A percentile compares a stretch with the other conserved stretches of the same genome.
These are phyloP conservation scores for Poa annua DNA, from an alignment of 176 grass and related monocot species.

Conservation along the genomic window DNA sequence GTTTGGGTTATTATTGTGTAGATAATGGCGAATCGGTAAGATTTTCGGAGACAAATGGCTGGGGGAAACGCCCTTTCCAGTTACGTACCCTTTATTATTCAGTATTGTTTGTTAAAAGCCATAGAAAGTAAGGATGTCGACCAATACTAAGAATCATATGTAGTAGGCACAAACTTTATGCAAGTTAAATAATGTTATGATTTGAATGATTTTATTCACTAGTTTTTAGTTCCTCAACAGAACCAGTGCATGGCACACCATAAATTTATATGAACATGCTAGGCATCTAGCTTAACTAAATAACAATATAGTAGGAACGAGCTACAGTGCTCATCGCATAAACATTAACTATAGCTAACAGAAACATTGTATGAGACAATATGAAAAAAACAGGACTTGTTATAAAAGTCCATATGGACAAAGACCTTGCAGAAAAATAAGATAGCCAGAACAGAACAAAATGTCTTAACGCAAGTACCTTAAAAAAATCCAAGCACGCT, in stretches of 20 bases:
- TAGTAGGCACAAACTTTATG: background rate
- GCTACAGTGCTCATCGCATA: background rate
- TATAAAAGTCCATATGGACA: background rate
- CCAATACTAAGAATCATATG: constrained; percentile 20
- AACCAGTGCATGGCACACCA: background rate
- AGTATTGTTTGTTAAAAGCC: background rate
- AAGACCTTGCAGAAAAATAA: background rate
- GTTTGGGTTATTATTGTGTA: background rate
- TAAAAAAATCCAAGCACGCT: constrained; percentile 21
- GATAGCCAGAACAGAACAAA: constrained; percentile 31
- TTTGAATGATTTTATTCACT: constrained; percentile 4
- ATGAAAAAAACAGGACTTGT: constrained; percentile 7
- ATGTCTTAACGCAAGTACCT: background rate
- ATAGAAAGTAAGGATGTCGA: constrained; percentile 1
- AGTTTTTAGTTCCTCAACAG: background rate
- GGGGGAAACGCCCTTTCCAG: background rate
- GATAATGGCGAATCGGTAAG: background rate
- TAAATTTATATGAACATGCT: background rate
- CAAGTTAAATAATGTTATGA: background rate
- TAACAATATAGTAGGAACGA: background rate
- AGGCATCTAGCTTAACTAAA: background rate
- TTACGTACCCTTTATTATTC: background rate
- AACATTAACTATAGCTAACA: constrained; percentile 13
- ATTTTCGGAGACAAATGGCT: background rate
- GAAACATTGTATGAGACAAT: constrained; percentile 12